phyloP scores from a whole-genome alignment of 2,329 filamentous ascomycete genomes.

The Exophiala sp. region DNA sequence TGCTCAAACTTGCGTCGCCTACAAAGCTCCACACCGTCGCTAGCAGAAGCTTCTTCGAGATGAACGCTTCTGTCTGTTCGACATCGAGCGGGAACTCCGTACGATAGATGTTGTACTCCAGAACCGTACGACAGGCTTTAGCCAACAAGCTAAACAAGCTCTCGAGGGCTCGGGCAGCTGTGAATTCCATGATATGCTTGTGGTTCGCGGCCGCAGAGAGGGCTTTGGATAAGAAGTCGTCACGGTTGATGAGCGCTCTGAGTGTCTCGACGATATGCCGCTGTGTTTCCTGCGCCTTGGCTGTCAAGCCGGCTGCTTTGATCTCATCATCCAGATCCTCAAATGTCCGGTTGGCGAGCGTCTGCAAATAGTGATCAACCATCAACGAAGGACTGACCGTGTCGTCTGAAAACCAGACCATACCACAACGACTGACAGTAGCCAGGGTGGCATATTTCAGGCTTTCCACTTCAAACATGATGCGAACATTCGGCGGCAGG shows the following conservation, averaged over 20 bases:
- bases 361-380: conserved; percentile 82
- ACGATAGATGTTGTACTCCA: conserved; percentile 95
- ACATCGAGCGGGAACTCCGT: conserved; percentile 86
- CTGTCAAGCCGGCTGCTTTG: conserved; percentile 67
- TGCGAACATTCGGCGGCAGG: conserved; percentile 86
- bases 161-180: conserved; percentile 78
- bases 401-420: conserved; percentile 99
- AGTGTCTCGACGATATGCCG: conserved; percentile 72
- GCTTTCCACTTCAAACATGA: conserved; percentile 99
- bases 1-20: conserved; percentile 81
- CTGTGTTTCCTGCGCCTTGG: conserved; percentile 74
- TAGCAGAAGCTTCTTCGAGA: conserved; percentile 89
- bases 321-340: conserved; percentile 94
- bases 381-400: conserved; percentile 91
- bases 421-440: conserved; percentile 98
- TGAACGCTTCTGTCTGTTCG: conserved; percentile 81
- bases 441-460: conserved; percentile 95
- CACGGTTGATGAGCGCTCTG: conserved; percentile 65
- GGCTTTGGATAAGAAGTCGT: conserved; percentile 73
- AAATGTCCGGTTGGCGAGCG: conserved; percentile 74
- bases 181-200: conserved; percentile 98
- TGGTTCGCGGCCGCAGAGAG: conserved; percentile 69
- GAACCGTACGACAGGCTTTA: conserved; percentile 82
- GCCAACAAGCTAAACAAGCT: conserved; percentile 94
- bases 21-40: conserved; percentile 93